Evolutionary conservation across 495 filamentous ascomycete genomes (phyloP).

Genomic region (Trichocladium antarcticum): DNA sequence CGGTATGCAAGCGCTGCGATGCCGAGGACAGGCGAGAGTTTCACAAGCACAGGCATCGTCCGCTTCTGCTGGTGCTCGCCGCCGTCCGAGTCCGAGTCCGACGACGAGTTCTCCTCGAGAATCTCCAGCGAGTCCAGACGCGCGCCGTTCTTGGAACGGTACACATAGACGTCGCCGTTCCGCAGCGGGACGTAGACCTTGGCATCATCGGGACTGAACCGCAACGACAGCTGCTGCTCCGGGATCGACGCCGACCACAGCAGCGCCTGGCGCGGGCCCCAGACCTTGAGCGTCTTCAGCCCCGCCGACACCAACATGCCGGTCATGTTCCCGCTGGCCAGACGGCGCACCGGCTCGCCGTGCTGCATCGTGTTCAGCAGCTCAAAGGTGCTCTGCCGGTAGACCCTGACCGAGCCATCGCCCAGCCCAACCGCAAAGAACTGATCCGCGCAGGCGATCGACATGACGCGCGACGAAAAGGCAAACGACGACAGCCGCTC

Average conservation of each 20-base stretch:
- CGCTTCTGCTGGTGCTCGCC: slow-evolving; percentile 7
- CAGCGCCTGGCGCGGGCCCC: slow-evolving; percentile 9
- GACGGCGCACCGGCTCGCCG: slow-evolving; percentile 11
- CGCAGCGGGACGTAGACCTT: slow-evolving; percentile 10
- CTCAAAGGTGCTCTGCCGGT: slow-evolving; percentile 14
- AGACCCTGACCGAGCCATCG: slow-evolving; percentile 11
- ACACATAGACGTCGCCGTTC: slow-evolving; percentile 10
- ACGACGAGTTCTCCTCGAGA: slow-evolving; percentile 3
- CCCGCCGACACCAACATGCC: slow-evolving; percentile 9
- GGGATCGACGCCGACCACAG: slow-evolving; percentile 11
- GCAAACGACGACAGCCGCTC: slow-evolving; percentile 13
- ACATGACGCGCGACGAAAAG: slow-evolving; percentile 6
- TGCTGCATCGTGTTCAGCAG: slow-evolving; percentile 10
- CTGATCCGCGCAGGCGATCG: slow-evolving; percentile 12
- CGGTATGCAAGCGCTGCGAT: slow-evolving; percentile 14
- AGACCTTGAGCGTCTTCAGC: slow-evolving; percentile 10
- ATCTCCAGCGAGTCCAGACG: slow-evolving; percentile 8
- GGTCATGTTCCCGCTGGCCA: slow-evolving; percentile 7
- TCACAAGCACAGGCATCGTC: slow-evolving; percentile 7
- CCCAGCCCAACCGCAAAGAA: slow-evolving; percentile 14
- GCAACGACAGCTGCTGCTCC: slow-evolving; percentile 11
- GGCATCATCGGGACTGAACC: slow-evolving; percentile 15
- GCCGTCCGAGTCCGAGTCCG: slow-evolving; percentile 14
- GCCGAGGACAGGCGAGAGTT: slow-evolving; percentile 10
- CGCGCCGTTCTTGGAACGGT: slow-evolving; percentile 7